Evolutionary conservation across 208 protist genomes (phyloP).

Genomic region (Wallacemonas rigidus): DNA sequence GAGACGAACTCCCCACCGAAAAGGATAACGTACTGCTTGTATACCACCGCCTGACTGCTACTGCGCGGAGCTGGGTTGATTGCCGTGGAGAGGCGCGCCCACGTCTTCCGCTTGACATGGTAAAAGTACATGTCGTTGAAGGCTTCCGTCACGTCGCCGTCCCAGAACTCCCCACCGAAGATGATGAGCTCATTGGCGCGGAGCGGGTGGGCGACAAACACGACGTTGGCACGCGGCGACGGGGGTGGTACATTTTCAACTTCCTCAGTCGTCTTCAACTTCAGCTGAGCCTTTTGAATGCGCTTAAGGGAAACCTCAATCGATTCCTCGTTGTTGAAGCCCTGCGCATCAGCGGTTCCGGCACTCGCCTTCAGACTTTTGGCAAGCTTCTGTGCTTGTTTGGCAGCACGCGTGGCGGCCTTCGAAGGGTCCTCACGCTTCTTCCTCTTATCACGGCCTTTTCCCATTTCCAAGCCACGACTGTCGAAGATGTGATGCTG

Average conservation of each 20-base stretch:
- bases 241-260: slow-evolving; percentile 64
- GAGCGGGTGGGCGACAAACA: slow-evolving; percentile 75
- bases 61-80: slow-evolving; percentile 78
- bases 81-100: slow-evolving; percentile 61
- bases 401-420: slow-evolving; percentile 63
- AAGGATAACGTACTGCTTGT: slow-evolving; percentile 86
- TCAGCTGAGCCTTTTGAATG: slow-evolving; percentile 75
- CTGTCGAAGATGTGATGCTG: too few species aligned
- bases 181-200: slow-evolving; percentile 80
- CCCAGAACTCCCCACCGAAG: slow-evolving; percentile 92
- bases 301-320: slow-evolving; percentile 83
- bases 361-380: slow-evolving; percentile 33
- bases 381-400: slow-evolving; percentile 67
- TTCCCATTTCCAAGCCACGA: slow-evolving; percentile 62
- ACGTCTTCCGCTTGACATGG: slow-evolving; percentile 65
- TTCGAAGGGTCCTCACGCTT: slow-evolving; percentile 87
- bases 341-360: slow-evolving; percentile 20
- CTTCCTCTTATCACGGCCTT: slow-evolving; percentile 91
- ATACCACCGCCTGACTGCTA: slow-evolving; percentile 81
- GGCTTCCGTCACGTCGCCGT: slow-evolving; percentile 83
- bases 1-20: slow-evolving; percentile 93
- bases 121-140: slow-evolving; percentile 92
- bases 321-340: slow-evolving; percentile 89
- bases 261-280: slow-evolving; percentile 64
- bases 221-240: slow-evolving; percentile 78